Evolutionary conservation across 805 yeast species (phyloP), one percentile per base, ranked within the genome.

Genomic region (Debaryomyces castellii): DNA sequence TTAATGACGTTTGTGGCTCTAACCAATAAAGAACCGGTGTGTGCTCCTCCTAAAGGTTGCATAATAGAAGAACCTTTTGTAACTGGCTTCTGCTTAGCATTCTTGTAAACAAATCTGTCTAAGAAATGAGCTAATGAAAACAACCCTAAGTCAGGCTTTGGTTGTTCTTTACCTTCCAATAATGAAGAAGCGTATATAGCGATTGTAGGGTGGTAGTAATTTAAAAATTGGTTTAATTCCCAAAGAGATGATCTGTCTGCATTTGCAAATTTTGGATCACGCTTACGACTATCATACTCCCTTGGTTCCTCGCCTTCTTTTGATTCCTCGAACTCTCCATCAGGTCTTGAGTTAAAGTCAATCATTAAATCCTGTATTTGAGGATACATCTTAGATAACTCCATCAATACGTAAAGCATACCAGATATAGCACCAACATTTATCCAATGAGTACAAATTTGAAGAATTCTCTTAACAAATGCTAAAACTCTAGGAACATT

Each of bases 31-130:
- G 83, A 71, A 8, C 87, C 88, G 17, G 88, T 83, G 51, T 85
- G 87, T 1, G 82, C 77, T 51, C 97, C 97, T 38, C 95, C 90
- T 52, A 94, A 74, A 41, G 99, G 98, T 74, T 94, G 99, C 98
- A 94, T 94, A 62, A 94, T 91, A 37, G 97, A 89, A 3, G 86
- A 74, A 58, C 98, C 98, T 62, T 87, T 83, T n/a, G 83, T 70
- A 27, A 73, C 64, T 16, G 82, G 74, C 65, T 85, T 87, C 57
- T 82, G 85, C 70, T 89, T 89, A 40, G 97, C 89, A 64, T 90
- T 89, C 69, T 89, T 86, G 73, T 94, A 94, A 33, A 94, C 97
- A 69, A 95, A 94, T 65, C 96, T 81, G 67, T 94, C 97, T 69
- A 94, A 77, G 81, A 94, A 94, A 66, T 90, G 97, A 17, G 87